These are phyloP conservation scores for Eucalyptus brandiana DNA, from an alignment of 345 rosid species.

Conservation along the genomic window DNA sequence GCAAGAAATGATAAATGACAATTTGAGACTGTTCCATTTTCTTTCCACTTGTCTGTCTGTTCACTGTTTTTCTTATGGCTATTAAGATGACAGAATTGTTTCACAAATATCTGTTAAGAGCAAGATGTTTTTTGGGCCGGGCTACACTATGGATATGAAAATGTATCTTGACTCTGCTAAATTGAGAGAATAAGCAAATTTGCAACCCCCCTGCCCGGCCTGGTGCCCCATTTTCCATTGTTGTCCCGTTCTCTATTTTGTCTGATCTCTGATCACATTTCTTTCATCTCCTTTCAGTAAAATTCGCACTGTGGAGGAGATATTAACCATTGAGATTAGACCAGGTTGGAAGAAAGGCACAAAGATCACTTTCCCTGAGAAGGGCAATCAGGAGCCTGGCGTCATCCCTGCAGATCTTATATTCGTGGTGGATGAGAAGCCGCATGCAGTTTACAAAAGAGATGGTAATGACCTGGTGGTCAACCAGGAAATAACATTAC, in stretches of 20 bases:
- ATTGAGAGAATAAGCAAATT: neutral
- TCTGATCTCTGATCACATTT: neutral
- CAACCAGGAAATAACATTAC: slow-evolving; percentile 62
- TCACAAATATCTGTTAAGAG: neutral
- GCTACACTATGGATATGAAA: neutral
- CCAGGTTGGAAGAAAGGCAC: slow-evolving; percentile 99
- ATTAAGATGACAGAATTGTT: neutral
- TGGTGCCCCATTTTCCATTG: neutral
- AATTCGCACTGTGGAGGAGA: slow-evolving; percentile 50
- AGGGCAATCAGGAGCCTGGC: slow-evolving; percentile 82
- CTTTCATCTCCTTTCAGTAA: slow-evolving; percentile 28
- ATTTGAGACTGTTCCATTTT: neutral
- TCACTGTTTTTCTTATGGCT: neutral
- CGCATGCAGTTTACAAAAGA: slow-evolving; percentile 66
- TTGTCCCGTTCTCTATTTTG: neutral
- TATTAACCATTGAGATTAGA: slow-evolving; percentile 72
- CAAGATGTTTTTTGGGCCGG: neutral
- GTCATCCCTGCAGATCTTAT: slow-evolving; percentile 69
- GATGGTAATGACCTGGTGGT: slow-evolving; percentile 76
- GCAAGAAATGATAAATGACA: neutral
- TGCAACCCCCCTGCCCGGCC: neutral
- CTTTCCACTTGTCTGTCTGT: neutral
- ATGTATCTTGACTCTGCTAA: neutral
- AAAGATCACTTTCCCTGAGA: slow-evolving; percentile 80
- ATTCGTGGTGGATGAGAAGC: slow-evolving; percentile 79